These are phyloP conservation scores for Aquanectria penicillioides DNA, from an alignment of 2,329 filamentous ascomycete species.

Conservation along the genomic window DNA sequence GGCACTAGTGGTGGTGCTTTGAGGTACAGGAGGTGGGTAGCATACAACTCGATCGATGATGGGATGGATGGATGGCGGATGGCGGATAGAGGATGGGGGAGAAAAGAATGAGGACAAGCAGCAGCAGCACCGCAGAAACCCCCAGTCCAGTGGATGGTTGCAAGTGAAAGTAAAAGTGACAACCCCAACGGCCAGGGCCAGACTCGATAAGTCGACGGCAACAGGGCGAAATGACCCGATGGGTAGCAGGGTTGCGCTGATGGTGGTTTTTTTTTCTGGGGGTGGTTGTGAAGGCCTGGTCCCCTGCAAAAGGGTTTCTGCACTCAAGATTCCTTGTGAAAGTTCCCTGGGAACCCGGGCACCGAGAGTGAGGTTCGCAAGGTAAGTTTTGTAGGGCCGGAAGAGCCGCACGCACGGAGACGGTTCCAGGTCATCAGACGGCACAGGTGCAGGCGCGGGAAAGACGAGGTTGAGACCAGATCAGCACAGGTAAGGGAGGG, in stretches of 20 bases:
- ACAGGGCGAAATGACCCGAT: too few relatives aligned
- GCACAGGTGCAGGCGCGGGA: neutral
- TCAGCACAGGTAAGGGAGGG: slow-evolving; percentile 25
- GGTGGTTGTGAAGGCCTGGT: too few relatives aligned
- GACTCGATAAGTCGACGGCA: too few relatives aligned
- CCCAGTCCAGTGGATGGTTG: too few relatives aligned
- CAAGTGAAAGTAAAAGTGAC: too few relatives aligned
- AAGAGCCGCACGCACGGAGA: slow-evolving; percentile 32
- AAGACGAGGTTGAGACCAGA: slow-evolving; percentile 15
- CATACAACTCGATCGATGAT: neutral
- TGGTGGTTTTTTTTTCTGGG: too few relatives aligned
- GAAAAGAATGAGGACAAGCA: neutral
- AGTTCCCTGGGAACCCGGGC: slow-evolving; percentile 14
- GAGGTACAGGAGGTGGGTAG: neutral
- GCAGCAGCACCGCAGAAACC: too few relatives aligned
- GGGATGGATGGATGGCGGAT: too few relatives aligned
- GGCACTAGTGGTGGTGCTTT: neutral
- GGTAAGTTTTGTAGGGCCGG: slow-evolving; percentile 24
- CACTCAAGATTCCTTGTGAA: slow-evolving; percentile 5
- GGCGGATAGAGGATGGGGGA: too few relatives aligned
- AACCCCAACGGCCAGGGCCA: too few relatives aligned
- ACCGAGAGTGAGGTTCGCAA: slow-evolving; percentile 20
- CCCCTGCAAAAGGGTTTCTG: too few relatives aligned
- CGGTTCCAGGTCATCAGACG: slow-evolving; percentile 22
- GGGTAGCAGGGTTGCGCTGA: too few relatives aligned